Percentiles rank a stretch among this genome's conserved stretches.
Conservation (phyloP, 1,139 yeast species). For the Spathaspora sp. region DNA sequence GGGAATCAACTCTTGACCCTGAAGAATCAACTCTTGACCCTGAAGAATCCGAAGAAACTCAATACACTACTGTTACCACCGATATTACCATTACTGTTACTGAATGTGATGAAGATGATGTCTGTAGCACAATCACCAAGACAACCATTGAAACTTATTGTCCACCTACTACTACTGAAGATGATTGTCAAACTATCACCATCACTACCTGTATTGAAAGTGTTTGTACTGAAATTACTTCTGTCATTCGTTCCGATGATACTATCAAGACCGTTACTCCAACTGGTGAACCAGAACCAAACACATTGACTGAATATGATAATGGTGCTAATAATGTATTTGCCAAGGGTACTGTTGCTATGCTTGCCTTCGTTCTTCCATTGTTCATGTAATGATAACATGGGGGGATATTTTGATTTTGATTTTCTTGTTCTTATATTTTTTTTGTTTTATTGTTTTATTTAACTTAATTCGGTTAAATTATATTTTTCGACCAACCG, state of each 20-base stretch:
- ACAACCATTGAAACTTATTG: conserved; percentile 14
- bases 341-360: too few relatives aligned
- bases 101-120: conserved; percentile 9
- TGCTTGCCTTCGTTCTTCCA: too few relatives aligned
- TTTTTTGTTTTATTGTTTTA: too few relatives aligned
- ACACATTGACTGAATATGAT: too few relatives aligned
- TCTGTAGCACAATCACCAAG: conserved; percentile 7
- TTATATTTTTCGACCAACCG: too few relatives aligned
- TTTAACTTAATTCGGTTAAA: too few relatives aligned
- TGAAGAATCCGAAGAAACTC: conserved; percentile 6
- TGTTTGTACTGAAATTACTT: conserved; percentile 8
- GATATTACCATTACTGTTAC: conserved; percentile 11
- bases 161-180: conserved; percentile 11
- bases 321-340: too few relatives aligned
- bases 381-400: too few relatives aligned
- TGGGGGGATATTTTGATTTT: too few relatives aligned
- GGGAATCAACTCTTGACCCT: conserved; percentile 5
- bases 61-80: conserved; percentile 7
- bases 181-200: conserved; percentile 10
- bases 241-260: conserved; percentile 3
- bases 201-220: conserved; percentile 10
- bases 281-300: too few relatives aligned
- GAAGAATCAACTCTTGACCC: conserved; percentile 7
- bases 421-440: too few relatives aligned
- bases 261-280: conserved; percentile 9